These are phyloP conservation scores for Emmonsiellopsis sp. DNA, from an alignment of 2,329 filamentous ascomycete genomes.

Conservation along the genomic window DNA sequence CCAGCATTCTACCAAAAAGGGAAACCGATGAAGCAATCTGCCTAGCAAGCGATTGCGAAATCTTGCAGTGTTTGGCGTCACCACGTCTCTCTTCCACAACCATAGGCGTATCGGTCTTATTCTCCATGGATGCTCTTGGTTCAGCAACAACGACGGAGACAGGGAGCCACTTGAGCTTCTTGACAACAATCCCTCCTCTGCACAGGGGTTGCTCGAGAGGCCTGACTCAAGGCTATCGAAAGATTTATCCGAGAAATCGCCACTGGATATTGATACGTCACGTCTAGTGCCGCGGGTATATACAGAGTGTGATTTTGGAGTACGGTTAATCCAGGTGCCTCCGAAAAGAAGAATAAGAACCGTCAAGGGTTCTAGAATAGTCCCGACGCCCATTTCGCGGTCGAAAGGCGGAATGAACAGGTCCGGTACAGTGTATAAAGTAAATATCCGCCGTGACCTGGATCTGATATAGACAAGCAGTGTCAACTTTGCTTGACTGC, in stretches of 20 bases:
- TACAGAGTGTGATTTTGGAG: constrained; percentile 24
- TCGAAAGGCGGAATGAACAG: not conserved
- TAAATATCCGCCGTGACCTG: not conserved
- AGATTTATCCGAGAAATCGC: constrained; percentile 3
- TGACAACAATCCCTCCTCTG: not conserved
- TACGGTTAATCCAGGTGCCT: constrained; percentile 53
- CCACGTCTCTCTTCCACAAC: constrained; percentile 38
- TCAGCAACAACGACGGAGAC: constrained; percentile 33
- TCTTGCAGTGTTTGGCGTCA: constrained; percentile 52
- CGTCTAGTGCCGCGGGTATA: not conserved
- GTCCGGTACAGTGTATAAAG: no score
- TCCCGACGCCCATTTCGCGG: constrained; percentile 43
- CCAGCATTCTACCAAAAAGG: constrained; percentile 66
- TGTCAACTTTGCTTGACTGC: no score
- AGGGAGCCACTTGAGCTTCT: constrained; percentile 15
- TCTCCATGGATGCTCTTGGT: constrained; percentile 40
- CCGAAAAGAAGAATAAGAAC: constrained; percentile 51
- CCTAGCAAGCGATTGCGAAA: constrained; percentile 54
- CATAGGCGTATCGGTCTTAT: constrained; percentile 40
- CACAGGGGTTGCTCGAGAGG: not conserved
- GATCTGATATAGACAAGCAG: no score
- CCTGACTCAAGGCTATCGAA: not conserved
- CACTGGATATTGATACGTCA: not conserved
- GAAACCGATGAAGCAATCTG: constrained; percentile 55
- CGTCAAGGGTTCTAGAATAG: constrained; percentile 52